phyloP scores from a whole-genome alignment of 2,329 filamentous ascomycete genomes.

The Zymoseptoria crescenta region DNA sequence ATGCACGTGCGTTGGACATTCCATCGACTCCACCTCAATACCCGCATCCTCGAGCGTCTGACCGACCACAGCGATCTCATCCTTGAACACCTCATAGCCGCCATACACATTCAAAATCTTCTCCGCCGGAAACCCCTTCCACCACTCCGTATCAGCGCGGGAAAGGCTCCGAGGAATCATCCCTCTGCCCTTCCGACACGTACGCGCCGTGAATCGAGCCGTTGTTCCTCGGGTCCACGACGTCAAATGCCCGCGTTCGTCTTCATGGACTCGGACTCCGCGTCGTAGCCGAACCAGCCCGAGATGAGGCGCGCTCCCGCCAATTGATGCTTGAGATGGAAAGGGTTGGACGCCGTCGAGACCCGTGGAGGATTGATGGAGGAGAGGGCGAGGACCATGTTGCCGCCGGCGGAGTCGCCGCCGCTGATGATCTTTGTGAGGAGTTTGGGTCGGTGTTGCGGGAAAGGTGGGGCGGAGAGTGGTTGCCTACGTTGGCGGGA shows the following conservation, averaged over 20 bases:
- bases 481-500: not conserved
- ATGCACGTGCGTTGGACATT: not conserved
- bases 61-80: not conserved
- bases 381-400: not conserved
- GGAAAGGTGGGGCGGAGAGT: too few species aligned
- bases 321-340: not conserved
- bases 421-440: not conserved
- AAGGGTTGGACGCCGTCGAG: not conserved
- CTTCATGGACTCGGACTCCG: not conserved
- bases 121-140: not conserved
- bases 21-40: not conserved
- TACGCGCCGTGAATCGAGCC: not conserved
- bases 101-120: not conserved
- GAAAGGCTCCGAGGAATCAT: not conserved
- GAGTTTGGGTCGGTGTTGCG: too few species aligned
- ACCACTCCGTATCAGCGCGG: not conserved
- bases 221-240: not conserved
- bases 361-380: not conserved
- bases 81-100: not conserved
- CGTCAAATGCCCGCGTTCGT: not conserved
- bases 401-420: not conserved
- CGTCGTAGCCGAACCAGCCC: not conserved
- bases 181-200: not conserved
- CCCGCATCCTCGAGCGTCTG: not conserved
- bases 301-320: not conserved